These are phyloP conservation scores for Jatropha curcas DNA, from an alignment of 345 rosid species.

Conservation along the genomic window DNA sequence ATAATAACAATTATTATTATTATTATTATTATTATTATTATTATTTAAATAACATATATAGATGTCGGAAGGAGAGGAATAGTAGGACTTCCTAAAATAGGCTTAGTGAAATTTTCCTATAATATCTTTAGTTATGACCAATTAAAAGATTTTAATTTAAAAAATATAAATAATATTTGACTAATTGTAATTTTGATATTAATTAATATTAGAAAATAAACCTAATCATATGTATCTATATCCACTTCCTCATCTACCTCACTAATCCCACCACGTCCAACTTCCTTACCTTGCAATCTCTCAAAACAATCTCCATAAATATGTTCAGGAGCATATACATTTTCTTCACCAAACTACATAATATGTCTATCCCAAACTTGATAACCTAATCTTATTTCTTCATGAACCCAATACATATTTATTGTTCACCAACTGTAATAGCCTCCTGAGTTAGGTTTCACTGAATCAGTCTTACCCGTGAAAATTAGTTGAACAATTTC, in stretches of 20 bases:
- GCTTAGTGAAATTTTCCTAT: too few relatives aligned
- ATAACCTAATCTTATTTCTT: constrained; percentile 79
- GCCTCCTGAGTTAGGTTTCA: constrained; percentile 97
- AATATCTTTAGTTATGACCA: too few relatives aligned
- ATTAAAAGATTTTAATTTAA: too few relatives aligned
- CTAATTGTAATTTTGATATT: too few relatives aligned
- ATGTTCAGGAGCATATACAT: constrained; percentile 84
- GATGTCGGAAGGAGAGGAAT: too few relatives aligned
- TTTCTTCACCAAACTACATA: constrained; percentile 84
- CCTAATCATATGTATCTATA: too few relatives aligned
- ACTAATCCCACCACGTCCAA: constrained; percentile 1
- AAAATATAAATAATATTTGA: too few relatives aligned
- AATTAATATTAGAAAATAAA: too few relatives aligned
- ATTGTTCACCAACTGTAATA: constrained; percentile 80
- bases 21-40: too few relatives aligned
- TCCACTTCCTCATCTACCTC: constrained; percentile 27
- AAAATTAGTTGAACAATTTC: constrained; percentile 69
- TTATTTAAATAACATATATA: too few relatives aligned
- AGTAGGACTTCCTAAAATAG: too few relatives aligned
- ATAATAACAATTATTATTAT: too few relatives aligned
- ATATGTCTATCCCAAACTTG: constrained; percentile 99
- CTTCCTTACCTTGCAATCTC: constrained; percentile 58
- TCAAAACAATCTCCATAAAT: constrained; percentile 96
- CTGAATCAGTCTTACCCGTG: constrained; percentile 63
- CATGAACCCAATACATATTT: constrained; percentile 84